Evolutionary conservation across 73 alveolate genomes (phyloP), one percentile per base, ranked within the genome.

Genomic region (Paramecium pentaurelia): DNA sequence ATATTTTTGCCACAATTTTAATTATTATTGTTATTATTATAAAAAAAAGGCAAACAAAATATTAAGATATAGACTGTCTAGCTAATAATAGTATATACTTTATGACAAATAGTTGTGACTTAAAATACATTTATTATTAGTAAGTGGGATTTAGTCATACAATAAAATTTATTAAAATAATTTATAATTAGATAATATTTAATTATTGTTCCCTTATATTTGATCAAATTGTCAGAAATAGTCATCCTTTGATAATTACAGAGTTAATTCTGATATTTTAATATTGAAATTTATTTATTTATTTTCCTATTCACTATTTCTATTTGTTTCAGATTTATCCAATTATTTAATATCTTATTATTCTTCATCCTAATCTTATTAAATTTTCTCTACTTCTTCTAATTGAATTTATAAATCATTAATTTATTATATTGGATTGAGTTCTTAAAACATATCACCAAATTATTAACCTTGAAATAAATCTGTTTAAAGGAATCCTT

Each of bases 91-190:
- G 84, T 64, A 64, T 27, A 28, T n/a, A 28, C 16, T 64, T 14
- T 64, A 64, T 64, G 84, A 64, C 84, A 14, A 64, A 64, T 64
- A 10, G 84, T 64, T 64, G 84, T 64, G 84, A 64, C 84, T 64
- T 64, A 64, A 64, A 64, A 64, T 64, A 64, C 54, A 64, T 64
- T 64, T 2, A 64, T 51, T 64, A 64, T 64, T 64, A 64, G 84
- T 64, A 64, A 64, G 84, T 64, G 84, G 84, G 84, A 64, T 64
- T 64, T 64, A 64, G 84, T 64, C 84, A 64, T 64, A 28, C 84
- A 64, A 32, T 64, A 64, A 64, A 64, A 64, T 64, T 54, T 54
- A 54, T 54, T 54, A 54, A 54, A 34, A 54, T 16, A 6, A 54
- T 54, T 54, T 54, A 54, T 54, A 54, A 54, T 54, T 54, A 64